Conservation (phyloP, 352 stramenopile species). For the Peronospora destructor region DNA sequence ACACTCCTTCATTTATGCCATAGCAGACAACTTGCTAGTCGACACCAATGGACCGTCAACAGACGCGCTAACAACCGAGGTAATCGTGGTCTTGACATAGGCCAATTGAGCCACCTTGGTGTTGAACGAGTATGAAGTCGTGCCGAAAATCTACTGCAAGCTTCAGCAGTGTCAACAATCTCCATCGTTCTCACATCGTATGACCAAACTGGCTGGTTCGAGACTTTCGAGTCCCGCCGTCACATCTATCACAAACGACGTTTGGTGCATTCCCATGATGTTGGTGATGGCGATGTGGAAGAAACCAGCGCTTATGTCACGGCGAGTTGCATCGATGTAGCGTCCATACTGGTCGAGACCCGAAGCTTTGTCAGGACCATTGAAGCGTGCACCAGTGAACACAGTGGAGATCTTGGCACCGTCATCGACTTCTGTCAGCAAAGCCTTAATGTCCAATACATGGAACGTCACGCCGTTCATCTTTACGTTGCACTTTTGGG, state of each 20-base stretch:
- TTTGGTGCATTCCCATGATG: constrained; percentile 34
- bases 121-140: too few relatives aligned
- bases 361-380: constrained; percentile 22
- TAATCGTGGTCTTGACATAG: too few relatives aligned
- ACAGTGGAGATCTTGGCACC: constrained; percentile 28
- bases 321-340: constrained; percentile 32
- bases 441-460: constrained; percentile 41
- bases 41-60: too few relatives aligned
- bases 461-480: constrained; percentile 48
- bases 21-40: too few relatives aligned
- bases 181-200: constrained; percentile 28
- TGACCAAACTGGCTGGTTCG: constrained; percentile 50
- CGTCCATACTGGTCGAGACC: constrained; percentile 44
- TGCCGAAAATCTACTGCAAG: constrained; percentile 9
- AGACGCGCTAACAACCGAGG: too few relatives aligned
- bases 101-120: too few relatives aligned
- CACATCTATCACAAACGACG: constrained; percentile 47
- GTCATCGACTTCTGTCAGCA: constrained; percentile 41
- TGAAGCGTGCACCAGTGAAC: constrained; percentile 38
- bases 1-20: constrained; percentile 9
- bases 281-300: constrained; percentile 47
- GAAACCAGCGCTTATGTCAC: constrained; percentile 42
- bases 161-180: constrained; percentile 21
- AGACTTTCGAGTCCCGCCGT: constrained; percentile 34
- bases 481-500: constrained; percentile 38